phyloP scores from a whole-genome alignment of 768 basidiomycete species.

The Lactarius indigo region DNA sequence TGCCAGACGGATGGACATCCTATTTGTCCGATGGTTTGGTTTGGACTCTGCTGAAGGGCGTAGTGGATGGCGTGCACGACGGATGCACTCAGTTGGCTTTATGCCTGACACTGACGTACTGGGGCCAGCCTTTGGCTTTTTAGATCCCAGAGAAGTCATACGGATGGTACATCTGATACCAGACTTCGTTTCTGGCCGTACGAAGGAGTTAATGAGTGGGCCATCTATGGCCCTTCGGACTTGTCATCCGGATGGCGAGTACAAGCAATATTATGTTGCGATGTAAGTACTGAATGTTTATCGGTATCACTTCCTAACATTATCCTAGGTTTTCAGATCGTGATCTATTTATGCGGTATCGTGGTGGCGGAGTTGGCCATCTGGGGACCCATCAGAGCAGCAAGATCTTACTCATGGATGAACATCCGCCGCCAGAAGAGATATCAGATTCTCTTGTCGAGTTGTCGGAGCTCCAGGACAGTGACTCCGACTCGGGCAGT shows the following conservation, averaged over 20 bases:
- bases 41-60: not conserved
- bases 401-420: not conserved
- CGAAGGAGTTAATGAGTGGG: not conserved
- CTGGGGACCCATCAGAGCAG: not conserved
- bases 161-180: conserved; percentile 32
- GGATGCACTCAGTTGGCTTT: conserved; percentile 30
- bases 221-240: not conserved
- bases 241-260: conserved; percentile 21
- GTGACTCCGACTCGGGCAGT: not conserved
- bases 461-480: too few species aligned
- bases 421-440: not conserved
- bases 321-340: conserved; percentile 30
- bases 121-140: conserved; percentile 31
- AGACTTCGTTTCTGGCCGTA: conserved; percentile 27
- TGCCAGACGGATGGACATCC: not conserved
- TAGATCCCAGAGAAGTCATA: conserved; percentile 31
- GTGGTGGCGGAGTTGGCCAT: conserved; percentile 30
- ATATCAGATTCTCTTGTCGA: too few species aligned
- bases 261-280: conserved; percentile 28
- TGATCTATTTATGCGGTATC: conserved; percentile 30
- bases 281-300: conserved; percentile 23
- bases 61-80: conserved; percentile 6
- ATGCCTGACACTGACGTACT: conserved; percentile 15
- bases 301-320: not conserved
- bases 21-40: conserved; percentile 10